Evolutionary conservation across 495 filamentous ascomycete genomes (phyloP), one percentile per base, ranked within the genome.

Genomic region (Oidiodendron maius): DNA sequence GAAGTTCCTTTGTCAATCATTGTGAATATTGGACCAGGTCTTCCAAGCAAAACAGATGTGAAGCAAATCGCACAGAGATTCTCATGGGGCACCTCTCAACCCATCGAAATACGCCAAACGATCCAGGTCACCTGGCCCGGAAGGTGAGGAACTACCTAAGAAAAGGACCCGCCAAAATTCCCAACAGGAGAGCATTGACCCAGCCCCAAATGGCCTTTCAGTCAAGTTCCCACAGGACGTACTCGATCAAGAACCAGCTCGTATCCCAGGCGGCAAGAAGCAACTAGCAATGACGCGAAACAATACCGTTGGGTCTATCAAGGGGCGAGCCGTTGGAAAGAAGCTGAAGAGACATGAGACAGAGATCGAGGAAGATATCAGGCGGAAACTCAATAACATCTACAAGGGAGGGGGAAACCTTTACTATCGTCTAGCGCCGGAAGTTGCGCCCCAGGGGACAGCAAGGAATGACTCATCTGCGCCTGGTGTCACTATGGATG

Each of bases 11-110:
- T 57, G 0, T 57, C 52, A 8, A 23, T 57, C 3, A 36, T 57
- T 16, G 40, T 57, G 20, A 57, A 51, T 18, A 57, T 57, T 41
- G 54, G 54, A 42, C 54, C 54, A 18, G 51, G 51, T 25, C 35
- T 50, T 25, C 51, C 55, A 3, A 51, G 43, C 41, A 43, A 34
- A 32, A 17, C 30, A 17, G 54, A 57, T 30, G 36, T 36, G 22
- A 46, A 36, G 15, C 16, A 57, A 21, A 50, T 57, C 16, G 54
- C 54, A 22, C 34, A 34, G 40, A 43, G 51, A 22, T 54, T 55
- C 18, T 55, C 40, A 8, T 57, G 54, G 51, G 51, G 51, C 44
- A 23, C 30, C 44, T 22, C 18, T 37, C n/a, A 37, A 46, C 20
- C 5, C 42, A 28, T 32, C 42, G 10, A 10, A 10, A 30, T 28